phyloP scores from a whole-genome alignment of 1,139 yeast genomes.

The Groenewaldozyma sp. region DNA sequence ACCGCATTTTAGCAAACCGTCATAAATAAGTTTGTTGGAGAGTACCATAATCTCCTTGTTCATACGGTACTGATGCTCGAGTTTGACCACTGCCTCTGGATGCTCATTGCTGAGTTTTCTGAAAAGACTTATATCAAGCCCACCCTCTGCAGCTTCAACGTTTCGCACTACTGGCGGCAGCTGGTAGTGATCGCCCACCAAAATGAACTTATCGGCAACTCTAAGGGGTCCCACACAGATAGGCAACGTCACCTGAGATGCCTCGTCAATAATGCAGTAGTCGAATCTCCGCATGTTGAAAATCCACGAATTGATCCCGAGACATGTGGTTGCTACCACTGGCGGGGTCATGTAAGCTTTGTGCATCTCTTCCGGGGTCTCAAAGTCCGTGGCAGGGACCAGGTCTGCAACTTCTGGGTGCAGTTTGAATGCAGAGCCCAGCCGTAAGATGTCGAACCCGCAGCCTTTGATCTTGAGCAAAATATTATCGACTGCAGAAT shows the following conservation, averaged over 20 bases:
- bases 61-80: constrained; percentile 88
- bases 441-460: constrained; percentile 36
- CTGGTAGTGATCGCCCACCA: constrained; percentile 94
- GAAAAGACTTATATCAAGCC: constrained; percentile 73
- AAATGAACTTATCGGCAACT: constrained; percentile 64
- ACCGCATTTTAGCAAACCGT: constrained; percentile 72
- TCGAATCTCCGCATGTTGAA: constrained; percentile 61
- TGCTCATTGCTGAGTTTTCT: constrained; percentile 58
- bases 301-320: constrained; percentile 53
- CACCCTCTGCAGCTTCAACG: constrained; percentile 43
- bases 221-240: constrained; percentile 81
- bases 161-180: constrained; percentile 73
- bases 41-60: constrained; percentile 77
- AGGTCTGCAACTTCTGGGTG: constrained; percentile 46
- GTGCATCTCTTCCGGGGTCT: constrained; percentile 19
- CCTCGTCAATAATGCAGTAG: constrained; percentile 92
- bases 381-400: constrained; percentile 9
- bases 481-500: constrained; percentile 93
- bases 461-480: constrained; percentile 54
- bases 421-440: constrained; percentile 37
- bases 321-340: constrained; percentile 83
- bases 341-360: constrained; percentile 51
- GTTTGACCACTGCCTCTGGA: constrained; percentile 63
- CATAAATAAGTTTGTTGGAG: constrained; percentile 71
- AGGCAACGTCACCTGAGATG: constrained; percentile 91